A percentile compares a stretch with the other conserved stretches of the same genome.
Conservation (phyloP, 148 eudicot genomes). For the Cornus florida region DNA sequence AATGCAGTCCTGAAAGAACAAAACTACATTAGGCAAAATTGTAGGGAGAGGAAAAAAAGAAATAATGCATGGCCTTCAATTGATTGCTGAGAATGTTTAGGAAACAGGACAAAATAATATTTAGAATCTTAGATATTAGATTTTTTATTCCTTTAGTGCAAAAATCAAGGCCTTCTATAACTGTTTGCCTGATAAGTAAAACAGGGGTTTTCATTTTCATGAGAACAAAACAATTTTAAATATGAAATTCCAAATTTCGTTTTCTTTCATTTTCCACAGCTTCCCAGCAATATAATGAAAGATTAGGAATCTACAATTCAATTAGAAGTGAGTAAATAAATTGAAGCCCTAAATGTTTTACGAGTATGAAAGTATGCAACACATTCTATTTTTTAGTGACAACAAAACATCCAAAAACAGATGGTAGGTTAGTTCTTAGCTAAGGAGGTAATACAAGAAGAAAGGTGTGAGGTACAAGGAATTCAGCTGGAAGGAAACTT, state of each 20-base stretch:
- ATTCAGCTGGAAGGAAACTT: no score
- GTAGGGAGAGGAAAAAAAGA: background rate
- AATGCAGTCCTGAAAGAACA: slow-evolving; percentile 65
- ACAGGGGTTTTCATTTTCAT: background rate
- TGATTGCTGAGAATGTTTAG: background rate
- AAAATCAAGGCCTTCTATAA: background rate
- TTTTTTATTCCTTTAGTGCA: background rate
- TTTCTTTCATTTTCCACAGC: no score
- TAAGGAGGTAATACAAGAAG: no score
- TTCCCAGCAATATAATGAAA: no score
- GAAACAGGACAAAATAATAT: background rate
- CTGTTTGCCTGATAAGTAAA: background rate
- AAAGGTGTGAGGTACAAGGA: no score
- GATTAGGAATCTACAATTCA: background rate
- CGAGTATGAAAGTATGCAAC: background rate
- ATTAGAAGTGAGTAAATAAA: background rate
- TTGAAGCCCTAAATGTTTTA: background rate
- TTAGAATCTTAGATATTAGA: background rate
- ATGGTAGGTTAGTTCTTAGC: no score
- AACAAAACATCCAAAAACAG: no score
- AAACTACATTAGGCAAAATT: background rate
- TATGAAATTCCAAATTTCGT: background rate
- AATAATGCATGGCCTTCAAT: background rate
- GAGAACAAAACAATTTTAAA: background rate
- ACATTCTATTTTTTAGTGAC: background rate